Percentiles rank a stretch among this genome's conserved stretches.
Conservation (phyloP, 768 basidiomycete species). For the Cantharellus cinnabarinus region DNA sequence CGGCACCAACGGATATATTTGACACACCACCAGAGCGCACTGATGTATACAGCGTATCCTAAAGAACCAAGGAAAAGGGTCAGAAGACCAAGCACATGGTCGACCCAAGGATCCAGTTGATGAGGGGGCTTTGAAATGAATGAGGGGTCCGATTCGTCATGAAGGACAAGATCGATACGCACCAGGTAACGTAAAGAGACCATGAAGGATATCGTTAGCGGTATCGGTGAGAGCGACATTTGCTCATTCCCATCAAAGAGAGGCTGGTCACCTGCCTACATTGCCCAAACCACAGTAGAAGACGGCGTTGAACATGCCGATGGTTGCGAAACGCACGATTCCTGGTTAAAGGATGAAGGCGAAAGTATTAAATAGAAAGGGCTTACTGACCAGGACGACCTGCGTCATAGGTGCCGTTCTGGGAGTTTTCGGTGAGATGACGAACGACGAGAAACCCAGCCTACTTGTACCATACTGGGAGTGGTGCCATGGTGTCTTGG, state of each 20-base stretch:
- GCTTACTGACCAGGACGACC: constrained; percentile 17
- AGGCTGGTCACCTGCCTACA: constrained; percentile 1
- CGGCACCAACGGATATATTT: not conserved
- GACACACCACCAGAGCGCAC: constrained; percentile 23
- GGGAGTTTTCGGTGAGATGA: not conserved
- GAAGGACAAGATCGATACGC: not conserved
- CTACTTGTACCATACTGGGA: not conserved
- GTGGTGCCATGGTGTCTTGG: no score
- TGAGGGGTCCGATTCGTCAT: not conserved
- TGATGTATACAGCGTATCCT: constrained; percentile 32
- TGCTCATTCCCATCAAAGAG: constrained; percentile 14
- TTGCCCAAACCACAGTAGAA: constrained; percentile 22
- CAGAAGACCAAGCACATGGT: constrained; percentile 23
- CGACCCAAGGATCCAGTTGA: not conserved
- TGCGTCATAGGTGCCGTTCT: constrained; percentile 16
- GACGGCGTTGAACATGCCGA: constrained; percentile 23
- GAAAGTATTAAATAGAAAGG: not conserved
- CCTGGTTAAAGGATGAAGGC: not conserved
- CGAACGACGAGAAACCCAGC: not conserved
- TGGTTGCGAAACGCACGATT: constrained; percentile 18
- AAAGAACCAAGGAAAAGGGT: constrained; percentile 31
- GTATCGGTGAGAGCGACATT: constrained; percentile 22
- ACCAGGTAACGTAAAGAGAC: constrained; percentile 20
- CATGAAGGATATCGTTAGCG: constrained; percentile 25
- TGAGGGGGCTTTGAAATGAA: not conserved